Conservation (phyloP, 345 rosid species). For the Hibiscus mutabilis region DNA sequence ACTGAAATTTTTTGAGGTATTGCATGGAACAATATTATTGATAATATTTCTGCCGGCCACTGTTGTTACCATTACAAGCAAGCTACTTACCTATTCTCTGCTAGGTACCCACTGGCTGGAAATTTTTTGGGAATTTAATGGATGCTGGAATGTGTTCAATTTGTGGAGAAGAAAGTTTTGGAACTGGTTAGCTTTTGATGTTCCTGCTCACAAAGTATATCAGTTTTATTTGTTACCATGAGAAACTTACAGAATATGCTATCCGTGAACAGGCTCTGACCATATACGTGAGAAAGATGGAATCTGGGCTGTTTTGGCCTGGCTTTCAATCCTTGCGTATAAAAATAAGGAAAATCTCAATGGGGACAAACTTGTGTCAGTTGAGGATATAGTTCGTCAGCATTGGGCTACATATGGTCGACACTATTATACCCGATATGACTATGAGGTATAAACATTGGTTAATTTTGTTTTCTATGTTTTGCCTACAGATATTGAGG, state of each 20-base stretch:
- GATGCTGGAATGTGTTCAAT: constrained; percentile 95
- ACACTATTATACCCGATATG: constrained; percentile 79
- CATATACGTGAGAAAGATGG: constrained; percentile 99
- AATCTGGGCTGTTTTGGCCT: constrained; percentile 98
- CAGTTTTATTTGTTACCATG: neutral
- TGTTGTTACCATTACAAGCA: neutral
- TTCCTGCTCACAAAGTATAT: neutral
- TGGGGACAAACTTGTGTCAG: constrained; percentile 69
- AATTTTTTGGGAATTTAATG: constrained; percentile 98
- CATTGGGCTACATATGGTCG: constrained; percentile 95
- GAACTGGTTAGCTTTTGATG: constrained; percentile 63
- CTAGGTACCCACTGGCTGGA: constrained; percentile 99
- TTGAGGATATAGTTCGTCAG: constrained; percentile 85
- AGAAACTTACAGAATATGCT: neutral
- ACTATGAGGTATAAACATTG: neutral
- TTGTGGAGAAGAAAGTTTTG: constrained; percentile 99
- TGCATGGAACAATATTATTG: neutral
- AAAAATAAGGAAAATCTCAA: constrained; percentile 62
- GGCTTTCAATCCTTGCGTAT: constrained; percentile 88
- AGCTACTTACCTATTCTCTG: constrained; percentile 10
- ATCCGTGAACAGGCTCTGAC: constrained; percentile 65
- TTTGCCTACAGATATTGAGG: neutral
- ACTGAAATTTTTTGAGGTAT: constrained; percentile 95
- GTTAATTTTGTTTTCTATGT: neutral
- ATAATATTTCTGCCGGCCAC: neutral